Base-by-base conservation (phyloP, 352 stramenopile species). In the Phytopythium aichiense region DNA sequence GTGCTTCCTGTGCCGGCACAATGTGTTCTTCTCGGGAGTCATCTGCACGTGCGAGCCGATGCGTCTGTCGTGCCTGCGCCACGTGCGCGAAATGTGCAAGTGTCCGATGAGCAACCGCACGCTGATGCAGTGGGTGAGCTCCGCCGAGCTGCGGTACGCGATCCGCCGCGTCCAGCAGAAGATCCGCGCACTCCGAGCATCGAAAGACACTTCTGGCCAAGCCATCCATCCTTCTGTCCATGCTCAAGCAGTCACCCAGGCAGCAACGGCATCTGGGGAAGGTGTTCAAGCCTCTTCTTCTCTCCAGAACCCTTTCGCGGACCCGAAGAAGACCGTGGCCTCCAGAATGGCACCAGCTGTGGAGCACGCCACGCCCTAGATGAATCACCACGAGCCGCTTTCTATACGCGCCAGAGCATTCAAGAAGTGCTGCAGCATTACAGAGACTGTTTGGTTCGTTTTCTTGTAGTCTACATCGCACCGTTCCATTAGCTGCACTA, bases 1-100 rank as follows among this genome's bases (percentile, higher is more conserved):
- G 60, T 91, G 81, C 65, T 91, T 80, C 42, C 35, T 61, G 11
- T 93, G 84, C 69, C 87, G 77, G 38, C 81, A 93, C 67, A 89
- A 87, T 59, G 72, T 93, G 8, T 93, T 91, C 63, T 93, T 93
- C 61, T 93, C 84, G 4, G 81, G 81, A 7, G 76, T 93, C 11
- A 87, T 83, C 4, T 93, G 84, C 57, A 68, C 71, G 0, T 93
- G 84, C 61, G 80, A 79, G 55, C 71, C 81, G 1, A 76, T 64
- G 49, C 76, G 76, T 2, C 57, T 93, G 16, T 76, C 84, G 37
- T 93, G 84, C 57, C 58, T 90, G 25, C 78, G 81, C 40, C 84
- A 93, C 53, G 68, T 70, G 3, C 82, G 83, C 53, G 49, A 66
- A n/a, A 80, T 93, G 76, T 93, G 84, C 62, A 60, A 71, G 43